Base-by-base conservation (phyloP, 1,139 yeast species). In the Geotrichum australiense region DNA sequence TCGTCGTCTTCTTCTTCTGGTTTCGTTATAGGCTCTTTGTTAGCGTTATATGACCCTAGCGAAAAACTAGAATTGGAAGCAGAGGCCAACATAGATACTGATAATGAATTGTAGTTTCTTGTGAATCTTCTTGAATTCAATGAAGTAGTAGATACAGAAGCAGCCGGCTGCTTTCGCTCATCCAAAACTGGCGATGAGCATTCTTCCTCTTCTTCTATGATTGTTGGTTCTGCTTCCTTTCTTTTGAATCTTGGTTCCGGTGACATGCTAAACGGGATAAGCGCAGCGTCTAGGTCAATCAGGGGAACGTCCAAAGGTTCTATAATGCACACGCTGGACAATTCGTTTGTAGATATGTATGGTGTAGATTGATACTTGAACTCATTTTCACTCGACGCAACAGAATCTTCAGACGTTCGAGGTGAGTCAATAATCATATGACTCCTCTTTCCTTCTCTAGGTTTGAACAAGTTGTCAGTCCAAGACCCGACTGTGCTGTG, bases 221-320 rank as follows among this genome's bases (percentile, higher is more conserved):
- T 47, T 23, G 47, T 51, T 5, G 47, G 47, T n/a, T 46, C 50
- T 22, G 54, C 62, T 35, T 58, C 27, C 35, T 2, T 43, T 41
- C 28, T 41, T 19, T 6, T 41, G 39, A 25, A 33, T 37, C 16
- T 15, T 10, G 31, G 18, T 27, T 46, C 25, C 27, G 43, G 26
- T 26, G 48, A 39, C 15, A 23, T 25, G 42, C 37, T 41, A 35
- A 53, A 50, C 2, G 57, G 58, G 41, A 51, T 49, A 30, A 59
- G 47, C 1, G 65, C 65, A 22, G 57, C 63, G 41, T 61, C 62
- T 5, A 61, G 50, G 37, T 61, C 64, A 26, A 61, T 61, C 12
- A 48, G 30, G 4, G 53, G 53, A 12, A 35, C 14, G 24, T 35
- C 38, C 11, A 35, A 12, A 18, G 38, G 31, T 15, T 24, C 25